These are phyloP conservation scores for Podospora pseudopauciseta DNA, from an alignment of 495 filamentous ascomycete species.

Conservation along the genomic window DNA sequence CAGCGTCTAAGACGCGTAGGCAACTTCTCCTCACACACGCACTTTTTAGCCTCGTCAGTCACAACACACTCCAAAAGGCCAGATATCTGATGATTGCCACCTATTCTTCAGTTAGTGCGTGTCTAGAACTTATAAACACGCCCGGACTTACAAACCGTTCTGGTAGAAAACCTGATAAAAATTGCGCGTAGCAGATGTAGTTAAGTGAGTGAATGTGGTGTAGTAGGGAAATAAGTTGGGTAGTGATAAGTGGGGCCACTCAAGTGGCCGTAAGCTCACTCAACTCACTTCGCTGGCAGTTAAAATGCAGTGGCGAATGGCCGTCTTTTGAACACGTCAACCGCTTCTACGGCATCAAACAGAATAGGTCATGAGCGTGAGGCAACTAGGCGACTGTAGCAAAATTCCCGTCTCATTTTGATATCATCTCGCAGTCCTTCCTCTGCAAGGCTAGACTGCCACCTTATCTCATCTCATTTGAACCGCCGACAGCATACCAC, in stretches of 20 bases:
- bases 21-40: background rate
- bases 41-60: background rate
- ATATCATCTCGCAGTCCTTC: background rate
- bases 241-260: background rate
- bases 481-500: background rate
- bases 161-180: background rate
- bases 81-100: background rate
- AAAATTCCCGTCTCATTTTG: background rate
- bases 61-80: background rate
- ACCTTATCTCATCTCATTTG: background rate
- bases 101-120: background rate
- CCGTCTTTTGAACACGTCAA: slow-evolving; percentile 3
- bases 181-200: background rate
- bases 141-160: background rate
- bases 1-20: background rate
- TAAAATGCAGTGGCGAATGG: background rate
- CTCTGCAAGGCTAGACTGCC: background rate
- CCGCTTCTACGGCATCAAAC: background rate
- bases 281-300: no score
- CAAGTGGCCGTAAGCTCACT: background rate
- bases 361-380: background rate
- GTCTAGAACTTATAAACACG: background rate
- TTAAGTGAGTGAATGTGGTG: background rate
- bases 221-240: background rate
- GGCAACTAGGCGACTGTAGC: background rate